Percentiles rank a stretch among this genome's conserved stretches.
phyloP scores from a whole-genome alignment of 768 basidiomycete species.

The Coprinellus aureogranulatus region DNA sequence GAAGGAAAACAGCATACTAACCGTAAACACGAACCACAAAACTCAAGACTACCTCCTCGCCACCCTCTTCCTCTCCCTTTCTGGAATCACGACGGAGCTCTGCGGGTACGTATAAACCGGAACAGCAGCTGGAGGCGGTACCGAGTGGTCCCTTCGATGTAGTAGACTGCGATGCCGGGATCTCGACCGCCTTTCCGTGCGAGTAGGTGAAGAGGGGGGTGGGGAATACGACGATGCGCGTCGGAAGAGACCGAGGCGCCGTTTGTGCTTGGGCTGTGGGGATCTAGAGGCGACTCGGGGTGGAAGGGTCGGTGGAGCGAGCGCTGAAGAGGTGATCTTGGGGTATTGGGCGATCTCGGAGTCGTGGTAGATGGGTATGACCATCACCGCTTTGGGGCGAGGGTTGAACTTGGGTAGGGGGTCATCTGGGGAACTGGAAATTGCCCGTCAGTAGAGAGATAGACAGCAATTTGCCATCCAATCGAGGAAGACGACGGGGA shows the following conservation, averaged over 20 bases:
- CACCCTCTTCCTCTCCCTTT: background rate
- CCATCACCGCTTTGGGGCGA: conserved; percentile 10
- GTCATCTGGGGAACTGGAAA: background rate
- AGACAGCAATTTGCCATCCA: background rate
- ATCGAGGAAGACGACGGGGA: background rate
- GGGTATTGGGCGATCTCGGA: background rate
- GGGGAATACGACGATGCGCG: background rate
- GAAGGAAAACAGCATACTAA: too few species aligned
- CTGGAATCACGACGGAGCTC: background rate
- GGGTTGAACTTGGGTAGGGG: conserved; percentile 5
- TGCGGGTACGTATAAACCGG: background rate
- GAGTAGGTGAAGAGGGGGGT: too few species aligned
- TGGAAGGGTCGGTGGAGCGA: background rate
- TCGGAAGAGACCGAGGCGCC: background rate
- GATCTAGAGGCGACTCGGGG: background rate
- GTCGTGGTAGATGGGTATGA: conserved; percentile 9
- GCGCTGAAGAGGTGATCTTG: background rate
- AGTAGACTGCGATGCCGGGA: too few species aligned
- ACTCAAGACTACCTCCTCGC: too few species aligned
- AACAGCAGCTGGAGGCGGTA: background rate
- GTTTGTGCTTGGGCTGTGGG: background rate
- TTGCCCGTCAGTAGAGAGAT: background rate
- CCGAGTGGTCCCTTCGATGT: background rate
- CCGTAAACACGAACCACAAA: too few species aligned
- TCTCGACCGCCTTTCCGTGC: too few species aligned